phyloP scores from a whole-genome alignment of 2,329 filamentous ascomycete genomes.

The Graphilbum sp. region DNA sequence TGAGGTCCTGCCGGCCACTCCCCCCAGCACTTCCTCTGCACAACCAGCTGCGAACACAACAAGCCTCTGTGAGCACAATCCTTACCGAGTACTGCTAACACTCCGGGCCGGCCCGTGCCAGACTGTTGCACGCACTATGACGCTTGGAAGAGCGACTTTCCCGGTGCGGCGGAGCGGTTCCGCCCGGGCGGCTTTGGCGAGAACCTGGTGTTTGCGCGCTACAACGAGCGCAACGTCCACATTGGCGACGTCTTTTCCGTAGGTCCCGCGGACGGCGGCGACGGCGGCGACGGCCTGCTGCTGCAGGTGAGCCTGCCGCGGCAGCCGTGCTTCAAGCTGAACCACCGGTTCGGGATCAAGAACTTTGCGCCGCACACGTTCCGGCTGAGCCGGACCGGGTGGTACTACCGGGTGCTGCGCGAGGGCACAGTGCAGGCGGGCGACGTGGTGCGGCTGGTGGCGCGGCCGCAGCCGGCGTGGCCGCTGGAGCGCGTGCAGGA shows the following conservation, averaged over 20 bases:
- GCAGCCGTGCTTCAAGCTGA: conserved; percentile 52
- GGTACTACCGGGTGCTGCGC: conserved; percentile 46
- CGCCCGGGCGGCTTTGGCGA: conserved; percentile 45
- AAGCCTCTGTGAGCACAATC: too few relatives aligned
- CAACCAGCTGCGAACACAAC: too few relatives aligned
- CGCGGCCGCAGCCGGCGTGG: conserved; percentile 41
- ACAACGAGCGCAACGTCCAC: conserved; percentile 49
- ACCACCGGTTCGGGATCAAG: conserved; percentile 47
- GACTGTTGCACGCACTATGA: conserved; percentile 45
- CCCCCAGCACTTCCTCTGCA: too few relatives aligned
- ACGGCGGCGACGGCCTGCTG: conserved; percentile 21
- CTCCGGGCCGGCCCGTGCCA: too few relatives aligned
- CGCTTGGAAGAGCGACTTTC: conserved; percentile 35
- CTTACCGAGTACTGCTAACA: too few relatives aligned
- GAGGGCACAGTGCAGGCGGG: conserved; percentile 38
- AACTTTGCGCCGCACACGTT: conserved; percentile 44
- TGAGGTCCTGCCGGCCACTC: too few relatives aligned
- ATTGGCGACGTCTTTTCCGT: conserved; percentile 45
- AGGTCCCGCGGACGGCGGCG: conserved; percentile 11
- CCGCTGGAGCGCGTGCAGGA: conserved; percentile 46
- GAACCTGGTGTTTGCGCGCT: conserved; percentile 39
- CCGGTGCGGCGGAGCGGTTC: conserved; percentile 32
- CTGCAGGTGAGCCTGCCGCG: conserved; percentile 45
- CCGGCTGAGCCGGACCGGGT: conserved; percentile 41
- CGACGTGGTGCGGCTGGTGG: conserved; percentile 37